Percentiles rank a stretch among this genome's conserved stretches.
These are phyloP conservation scores for Colletotrichum truncatum DNA, from an alignment of 2,329 filamentous ascomycete species.

Conservation along the genomic window DNA sequence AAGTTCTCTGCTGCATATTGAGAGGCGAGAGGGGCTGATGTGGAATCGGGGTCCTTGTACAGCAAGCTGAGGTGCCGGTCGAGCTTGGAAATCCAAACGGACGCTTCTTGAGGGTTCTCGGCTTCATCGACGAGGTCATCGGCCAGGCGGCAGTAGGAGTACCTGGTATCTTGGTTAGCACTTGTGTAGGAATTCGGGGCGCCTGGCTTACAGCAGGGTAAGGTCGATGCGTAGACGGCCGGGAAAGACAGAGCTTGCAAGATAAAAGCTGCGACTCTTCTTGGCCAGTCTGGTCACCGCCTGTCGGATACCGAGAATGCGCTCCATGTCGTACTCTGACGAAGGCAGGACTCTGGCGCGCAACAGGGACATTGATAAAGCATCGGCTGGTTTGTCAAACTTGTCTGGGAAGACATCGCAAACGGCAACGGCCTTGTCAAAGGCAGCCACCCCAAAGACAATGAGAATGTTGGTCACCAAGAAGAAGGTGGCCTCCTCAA, in stretches of 20 bases:
- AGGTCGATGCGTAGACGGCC: conserved; percentile 75
- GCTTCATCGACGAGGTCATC: conserved; percentile 79
- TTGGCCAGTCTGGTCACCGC: conserved; percentile 65
- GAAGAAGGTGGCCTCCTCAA: conserved; percentile 82
- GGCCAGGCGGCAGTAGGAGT: conserved; percentile 78
- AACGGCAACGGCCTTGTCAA: conserved; percentile 75
- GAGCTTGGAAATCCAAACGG: conserved; percentile 67
- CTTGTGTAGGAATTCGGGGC: background rate
- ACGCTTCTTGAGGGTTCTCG: conserved; percentile 57
- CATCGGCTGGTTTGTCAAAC: conserved; percentile 59
- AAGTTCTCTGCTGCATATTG: conserved; percentile 59
- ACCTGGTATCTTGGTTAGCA: conserved; percentile 50
- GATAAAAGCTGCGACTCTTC: conserved; percentile 79
- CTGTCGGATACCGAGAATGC: conserved; percentile 66
- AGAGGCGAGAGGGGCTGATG: conserved; percentile 20
- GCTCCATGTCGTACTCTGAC: conserved; percentile 62
- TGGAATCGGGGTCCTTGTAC: conserved; percentile 46
- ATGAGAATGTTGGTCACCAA: conserved; percentile 75
- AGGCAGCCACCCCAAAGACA: conserved; percentile 73
- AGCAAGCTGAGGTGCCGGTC: conserved; percentile 63
- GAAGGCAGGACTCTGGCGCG: conserved; percentile 57
- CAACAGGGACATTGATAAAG: conserved; percentile 58
- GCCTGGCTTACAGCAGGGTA: conserved; percentile 63
- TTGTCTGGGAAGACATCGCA: conserved; percentile 68
- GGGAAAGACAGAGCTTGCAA: conserved; percentile 75